A percentile compares a stretch with the other conserved stretches of the same genome.
phyloP scores from a whole-genome alignment of 2,329 filamentous ascomycete species.

The Colletotrichum tanaceti region DNA sequence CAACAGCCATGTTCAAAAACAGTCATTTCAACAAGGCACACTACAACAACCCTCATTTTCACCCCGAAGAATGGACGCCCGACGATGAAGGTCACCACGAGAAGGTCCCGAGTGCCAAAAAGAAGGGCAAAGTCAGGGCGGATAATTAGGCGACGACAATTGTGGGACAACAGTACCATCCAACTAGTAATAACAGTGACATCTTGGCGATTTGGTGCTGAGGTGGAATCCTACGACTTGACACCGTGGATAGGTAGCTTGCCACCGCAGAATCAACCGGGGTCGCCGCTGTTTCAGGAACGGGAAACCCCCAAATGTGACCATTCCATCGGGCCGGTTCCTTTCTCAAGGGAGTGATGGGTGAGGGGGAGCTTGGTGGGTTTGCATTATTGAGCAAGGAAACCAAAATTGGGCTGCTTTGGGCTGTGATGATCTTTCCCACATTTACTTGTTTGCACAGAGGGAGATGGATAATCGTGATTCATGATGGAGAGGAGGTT shows the following conservation, averaged over 20 bases:
- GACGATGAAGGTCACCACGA: constrained; percentile 50
- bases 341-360: neutral
- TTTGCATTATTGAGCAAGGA: constrained; percentile 18
- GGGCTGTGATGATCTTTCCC: constrained; percentile 8
- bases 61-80: constrained; percentile 58
- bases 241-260: no score
- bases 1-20: constrained; percentile 72
- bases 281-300: neutral
- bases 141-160: constrained; percentile 20
- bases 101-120: constrained; percentile 25
- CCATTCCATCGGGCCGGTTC: neutral
- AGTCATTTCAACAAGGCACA: constrained; percentile 75
- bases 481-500: constrained; percentile 28
- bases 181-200: neutral
- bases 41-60: constrained; percentile 70
- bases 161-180: constrained; percentile 31
- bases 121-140: constrained; percentile 31
- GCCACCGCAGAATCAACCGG: neutral
- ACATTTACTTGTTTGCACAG: constrained; percentile 1
- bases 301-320: neutral
- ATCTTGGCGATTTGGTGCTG: neutral
- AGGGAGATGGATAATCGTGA: constrained; percentile 34
- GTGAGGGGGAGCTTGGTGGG: neutral
- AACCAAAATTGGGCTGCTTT: constrained; percentile 13
- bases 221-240: no score